Evolutionary conservation across 225 moss, liverwort and hornwort genomes (phyloP).

Genomic region (Bryoerythrophyllum caledonicum): DNA sequence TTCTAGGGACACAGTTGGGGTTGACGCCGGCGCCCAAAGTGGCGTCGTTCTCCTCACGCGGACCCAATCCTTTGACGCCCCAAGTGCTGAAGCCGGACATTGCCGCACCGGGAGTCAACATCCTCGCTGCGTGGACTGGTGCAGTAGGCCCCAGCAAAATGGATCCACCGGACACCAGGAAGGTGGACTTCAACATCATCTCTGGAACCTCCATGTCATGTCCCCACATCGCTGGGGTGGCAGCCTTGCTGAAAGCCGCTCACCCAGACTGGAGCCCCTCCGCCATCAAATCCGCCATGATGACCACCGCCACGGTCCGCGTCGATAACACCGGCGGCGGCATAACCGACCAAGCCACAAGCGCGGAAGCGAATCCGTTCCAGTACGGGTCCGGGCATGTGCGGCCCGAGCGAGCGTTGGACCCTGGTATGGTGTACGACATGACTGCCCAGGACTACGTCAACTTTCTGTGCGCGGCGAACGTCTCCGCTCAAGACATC

Average conservation of each 20-base stretch:
- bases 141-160: not conserved
- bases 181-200: not conserved
- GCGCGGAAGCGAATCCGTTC: not conserved
- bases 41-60: not conserved
- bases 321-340: not conserved
- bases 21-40: not conserved
- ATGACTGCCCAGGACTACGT: not conserved
- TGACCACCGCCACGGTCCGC: not conserved
- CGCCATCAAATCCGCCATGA: not conserved
- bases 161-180: not conserved
- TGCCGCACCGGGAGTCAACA: not conserved
- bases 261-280: not conserved
- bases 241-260: not conserved
- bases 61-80: not conserved
- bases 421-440: not conserved
- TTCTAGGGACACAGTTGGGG: not conserved
- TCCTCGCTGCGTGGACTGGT: not conserved
- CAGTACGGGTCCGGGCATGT: not conserved
- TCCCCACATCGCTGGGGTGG: not conserved
- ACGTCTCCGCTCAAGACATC: not conserved
- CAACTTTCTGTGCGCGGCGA: not conserved
- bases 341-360: not conserved
- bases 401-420: not conserved
- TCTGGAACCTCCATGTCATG: not conserved
- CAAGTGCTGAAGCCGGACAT: not conserved